Evolutionary conservation across 2,329 filamentous ascomycete genomes (phyloP).

Genomic region (Blastomyces emzantsi): DNA sequence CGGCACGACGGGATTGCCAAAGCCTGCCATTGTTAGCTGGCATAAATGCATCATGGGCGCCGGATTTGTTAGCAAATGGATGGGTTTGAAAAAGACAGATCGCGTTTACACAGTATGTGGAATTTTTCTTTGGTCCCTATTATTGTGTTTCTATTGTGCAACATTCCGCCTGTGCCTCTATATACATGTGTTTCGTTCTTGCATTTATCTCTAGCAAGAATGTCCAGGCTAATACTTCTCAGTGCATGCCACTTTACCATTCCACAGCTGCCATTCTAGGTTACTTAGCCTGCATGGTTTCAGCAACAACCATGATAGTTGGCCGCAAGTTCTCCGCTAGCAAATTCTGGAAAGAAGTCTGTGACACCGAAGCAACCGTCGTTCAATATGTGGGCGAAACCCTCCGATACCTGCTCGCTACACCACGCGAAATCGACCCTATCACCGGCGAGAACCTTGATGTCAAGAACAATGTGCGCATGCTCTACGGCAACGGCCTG

Average conservation of each 20-base stretch:
- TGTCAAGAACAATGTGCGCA: slow-evolving; percentile 59
- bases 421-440: slow-evolving; percentile 53
- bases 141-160: too few species aligned
- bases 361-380: slow-evolving; percentile 59
- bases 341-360: slow-evolving; percentile 67
- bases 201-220: neutral
- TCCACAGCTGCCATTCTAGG: slow-evolving; percentile 66
- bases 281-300: slow-evolving; percentile 51
- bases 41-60: slow-evolving; percentile 51
- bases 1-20: slow-evolving; percentile 76
- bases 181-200: too few species aligned
- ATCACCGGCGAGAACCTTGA: slow-evolving; percentile 60
- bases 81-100: slow-evolving; percentile 53
- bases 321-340: slow-evolving; percentile 70
- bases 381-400: slow-evolving; percentile 88
- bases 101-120: slow-evolving; percentile 61
- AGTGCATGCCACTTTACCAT: slow-evolving; percentile 88
- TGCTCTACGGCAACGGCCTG: slow-evolving; percentile 77
- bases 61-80: slow-evolving; percentile 46
- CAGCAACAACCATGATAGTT: slow-evolving; percentile 59
- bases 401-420: slow-evolving; percentile 68
- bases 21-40: slow-evolving; percentile 69
- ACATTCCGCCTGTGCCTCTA: too few species aligned
- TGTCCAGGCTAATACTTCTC: slow-evolving; percentile 12
- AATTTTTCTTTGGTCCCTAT: neutral